A percentile compares a stretch with the other conserved stretches of the same genome.
Evolutionary conservation across 345 rosid genomes (phyloP).

Genomic region (Eucalyptus sideroxylon): DNA sequence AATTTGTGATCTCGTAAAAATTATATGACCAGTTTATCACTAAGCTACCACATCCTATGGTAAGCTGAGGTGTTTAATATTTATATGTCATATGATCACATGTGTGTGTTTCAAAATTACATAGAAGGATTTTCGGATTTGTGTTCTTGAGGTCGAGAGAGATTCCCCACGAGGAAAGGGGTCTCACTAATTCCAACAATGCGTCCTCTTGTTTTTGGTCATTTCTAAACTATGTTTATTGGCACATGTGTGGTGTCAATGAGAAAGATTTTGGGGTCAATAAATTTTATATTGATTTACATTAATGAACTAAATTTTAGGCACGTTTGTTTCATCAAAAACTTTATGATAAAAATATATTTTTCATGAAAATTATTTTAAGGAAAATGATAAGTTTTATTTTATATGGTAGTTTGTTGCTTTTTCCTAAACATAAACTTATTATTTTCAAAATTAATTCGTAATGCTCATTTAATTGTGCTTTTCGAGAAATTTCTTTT

Average conservation of each 20-base stretch:
- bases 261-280: neutral
- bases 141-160: neutral
- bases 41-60: neutral
- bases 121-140: no score
- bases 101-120: neutral
- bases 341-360: neutral
- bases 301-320: neutral
- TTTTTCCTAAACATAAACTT: neutral
- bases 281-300: neutral
- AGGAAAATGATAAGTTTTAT: no score
- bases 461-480: neutral
- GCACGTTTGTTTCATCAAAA: neutral
- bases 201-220: neutral
- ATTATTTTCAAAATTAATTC: neutral
- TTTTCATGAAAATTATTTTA: no score
- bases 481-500: neutral
- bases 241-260: no score
- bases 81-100: neutral
- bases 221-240: no score
- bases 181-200: neutral
- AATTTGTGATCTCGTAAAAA: neutral
- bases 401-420: neutral
- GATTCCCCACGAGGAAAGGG: neutral
- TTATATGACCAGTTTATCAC: accelerated
- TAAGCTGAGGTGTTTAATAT: neutral